Conservation (phyloP, 1,284 basidiomycete genomes). For the Boletus sp. region DNA sequence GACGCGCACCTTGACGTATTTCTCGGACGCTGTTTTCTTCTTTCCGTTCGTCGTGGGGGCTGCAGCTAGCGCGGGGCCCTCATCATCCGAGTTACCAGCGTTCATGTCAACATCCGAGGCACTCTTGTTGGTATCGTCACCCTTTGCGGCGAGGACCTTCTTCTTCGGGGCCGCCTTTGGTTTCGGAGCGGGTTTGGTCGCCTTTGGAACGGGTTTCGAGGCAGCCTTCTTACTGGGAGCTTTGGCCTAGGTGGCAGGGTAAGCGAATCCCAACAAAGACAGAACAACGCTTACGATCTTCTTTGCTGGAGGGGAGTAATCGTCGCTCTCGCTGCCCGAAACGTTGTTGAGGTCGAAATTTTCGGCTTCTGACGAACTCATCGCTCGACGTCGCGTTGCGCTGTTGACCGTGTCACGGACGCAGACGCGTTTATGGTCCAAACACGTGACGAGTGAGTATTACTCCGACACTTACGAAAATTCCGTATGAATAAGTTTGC, state of each 20-base stretch:
- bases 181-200: slow-evolving; percentile 47
- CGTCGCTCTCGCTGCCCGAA: slow-evolving; percentile 68
- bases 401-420: slow-evolving; percentile 12
- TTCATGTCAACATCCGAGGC: slow-evolving; percentile 46
- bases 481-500: no score
- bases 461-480: no score
- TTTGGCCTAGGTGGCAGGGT: slow-evolving; percentile 35
- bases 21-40: slow-evolving; percentile 91
- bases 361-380: slow-evolving; percentile 68
- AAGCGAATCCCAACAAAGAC: slow-evolving; percentile 12
- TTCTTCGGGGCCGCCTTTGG: slow-evolving; percentile 62
- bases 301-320: slow-evolving; percentile 63
- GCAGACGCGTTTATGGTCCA: slow-evolving; percentile 23
- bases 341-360: slow-evolving; percentile 63
- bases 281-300: slow-evolving; percentile 43
- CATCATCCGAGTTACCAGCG: slow-evolving; percentile 48
- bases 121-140: slow-evolving; percentile 56
- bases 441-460: slow-evolving; percentile 16
- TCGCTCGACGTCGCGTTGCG: slow-evolving; percentile 31
- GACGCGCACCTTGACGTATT: slow-evolving; percentile 81
- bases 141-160: slow-evolving; percentile 67
- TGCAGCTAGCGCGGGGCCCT: slow-evolving; percentile 43
- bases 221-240: slow-evolving; percentile 41
- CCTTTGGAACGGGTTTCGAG: slow-evolving; percentile 45
- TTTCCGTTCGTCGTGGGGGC: slow-evolving; percentile 45